Percentiles rank a stretch among this genome's conserved stretches.
phyloP scores from a whole-genome alignment of 2,329 filamentous ascomycete species.

The Triangularia verruculosa region DNA sequence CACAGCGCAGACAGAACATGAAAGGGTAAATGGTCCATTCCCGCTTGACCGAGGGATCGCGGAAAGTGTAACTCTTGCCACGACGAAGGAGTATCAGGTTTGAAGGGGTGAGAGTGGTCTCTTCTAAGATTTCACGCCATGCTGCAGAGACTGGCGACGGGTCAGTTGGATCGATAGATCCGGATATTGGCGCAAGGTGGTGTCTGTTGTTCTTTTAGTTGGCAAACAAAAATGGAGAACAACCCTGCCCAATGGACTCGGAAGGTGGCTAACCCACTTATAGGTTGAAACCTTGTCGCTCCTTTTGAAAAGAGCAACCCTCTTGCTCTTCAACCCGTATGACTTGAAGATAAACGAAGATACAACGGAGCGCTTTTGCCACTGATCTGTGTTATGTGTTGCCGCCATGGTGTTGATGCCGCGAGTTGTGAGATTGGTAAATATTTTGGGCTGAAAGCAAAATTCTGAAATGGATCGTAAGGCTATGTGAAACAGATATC shows the following conservation, averaged over 20 bases:
- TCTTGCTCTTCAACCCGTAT: constrained; percentile 33
- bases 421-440: neutral
- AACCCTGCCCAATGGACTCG: too few species aligned
- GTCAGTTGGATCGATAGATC: constrained; percentile 55
- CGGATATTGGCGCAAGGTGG: constrained; percentile 61
- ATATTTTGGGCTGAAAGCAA: neutral
- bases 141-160: constrained; percentile 53
- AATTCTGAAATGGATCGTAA: neutral
- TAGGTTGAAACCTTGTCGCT: constrained; percentile 60
- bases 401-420: neutral
- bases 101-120: constrained; percentile 51
- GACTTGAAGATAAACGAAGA: constrained; percentile 52
- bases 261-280: constrained; percentile 47
- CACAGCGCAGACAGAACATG: constrained; percentile 48
- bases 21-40: constrained; percentile 65
- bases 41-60: constrained; percentile 50
- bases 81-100: constrained; percentile 51
- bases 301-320: constrained; percentile 60
- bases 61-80: constrained; percentile 58
- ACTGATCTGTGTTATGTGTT: neutral
- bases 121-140: constrained; percentile 60
- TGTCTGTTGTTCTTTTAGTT: constrained; percentile 35
- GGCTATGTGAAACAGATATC: neutral
- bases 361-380: constrained; percentile 42
- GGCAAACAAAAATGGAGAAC: too few species aligned